A percentile compares a stretch with the other conserved stretches of the same genome.
phyloP scores from a whole-genome alignment of 306 rosid species.

The Quercus variabilis region DNA sequence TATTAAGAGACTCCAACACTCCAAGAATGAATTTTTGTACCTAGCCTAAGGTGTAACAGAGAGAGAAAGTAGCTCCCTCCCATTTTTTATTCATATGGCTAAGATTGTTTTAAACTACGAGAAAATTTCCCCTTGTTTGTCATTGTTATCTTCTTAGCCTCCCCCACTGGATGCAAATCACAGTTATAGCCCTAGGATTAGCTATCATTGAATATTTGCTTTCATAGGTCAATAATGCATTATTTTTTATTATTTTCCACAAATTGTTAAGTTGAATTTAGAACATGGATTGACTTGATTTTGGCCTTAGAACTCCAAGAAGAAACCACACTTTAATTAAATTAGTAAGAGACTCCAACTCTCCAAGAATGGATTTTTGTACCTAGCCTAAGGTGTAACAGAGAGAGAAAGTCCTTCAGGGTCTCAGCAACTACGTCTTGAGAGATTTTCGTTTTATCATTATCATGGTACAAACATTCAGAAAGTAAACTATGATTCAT shows the following conservation, averaged over 20 bases:
- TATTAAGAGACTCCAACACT: neutral
- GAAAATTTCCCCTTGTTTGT: too few species aligned
- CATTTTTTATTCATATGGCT: too few species aligned
- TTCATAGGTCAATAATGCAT: too few species aligned
- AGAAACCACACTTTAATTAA: neutral
- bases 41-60: neutral
- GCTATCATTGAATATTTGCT: too few species aligned
- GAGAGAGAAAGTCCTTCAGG: neutral
- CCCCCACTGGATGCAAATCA: too few species aligned
- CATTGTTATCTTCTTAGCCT: too few species aligned
- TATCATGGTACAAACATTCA: neutral
- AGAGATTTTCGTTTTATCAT: neutral
- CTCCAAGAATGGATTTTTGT: neutral
- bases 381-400: neutral
- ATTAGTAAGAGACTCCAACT: neutral
- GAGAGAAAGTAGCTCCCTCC: too few species aligned
- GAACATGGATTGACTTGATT: neutral
- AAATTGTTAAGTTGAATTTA: neutral
- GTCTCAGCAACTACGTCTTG: neutral
- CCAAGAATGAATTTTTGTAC: neutral
- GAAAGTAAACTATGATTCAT: neutral
- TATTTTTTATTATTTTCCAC: neutral
- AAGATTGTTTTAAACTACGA: too few species aligned
- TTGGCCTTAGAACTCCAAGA: neutral
- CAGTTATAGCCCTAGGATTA: too few species aligned